Conservation (phyloP, 2,329 filamentous ascomycete genomes). For the Davidsoniella virescens region DNA sequence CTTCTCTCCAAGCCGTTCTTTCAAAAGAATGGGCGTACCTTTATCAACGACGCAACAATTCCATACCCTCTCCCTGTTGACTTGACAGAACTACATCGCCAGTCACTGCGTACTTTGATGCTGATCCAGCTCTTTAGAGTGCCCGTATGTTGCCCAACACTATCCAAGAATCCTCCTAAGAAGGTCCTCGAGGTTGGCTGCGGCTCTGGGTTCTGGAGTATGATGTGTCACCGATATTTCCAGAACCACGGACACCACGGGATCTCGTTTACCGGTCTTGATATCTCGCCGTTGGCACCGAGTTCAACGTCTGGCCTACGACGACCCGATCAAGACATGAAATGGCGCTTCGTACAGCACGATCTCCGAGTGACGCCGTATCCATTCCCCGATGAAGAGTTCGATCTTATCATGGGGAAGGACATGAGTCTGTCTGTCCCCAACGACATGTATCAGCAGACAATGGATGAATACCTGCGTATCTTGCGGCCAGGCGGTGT, state of each 20-base stretch:
- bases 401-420: conserved; percentile 80
- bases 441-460: conserved; percentile 36
- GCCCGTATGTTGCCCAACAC: conserved; percentile 56
- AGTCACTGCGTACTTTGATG: conserved; percentile 69
- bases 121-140: conserved; percentile 67
- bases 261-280: conserved; percentile 67
- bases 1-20: conserved; percentile 39
- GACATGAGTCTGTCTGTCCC: conserved; percentile 56
- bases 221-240: conserved; percentile 72
- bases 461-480: conserved; percentile 59
- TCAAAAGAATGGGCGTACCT: conserved; percentile 64
- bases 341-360: conserved; percentile 79
- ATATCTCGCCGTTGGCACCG: conserved; percentile 56
- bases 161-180: conserved; percentile 50
- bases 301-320: conserved; percentile 21
- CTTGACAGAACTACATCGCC: conserved; percentile 70
- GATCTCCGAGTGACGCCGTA: conserved; percentile 61
- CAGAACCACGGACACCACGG: conserved; percentile 47
- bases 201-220: conserved; percentile 78
- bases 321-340: conserved; percentile 54
- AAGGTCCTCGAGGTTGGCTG: conserved; percentile 77
- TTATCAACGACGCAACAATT: conserved; percentile 55
- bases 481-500: conserved; percentile 62
- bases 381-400: conserved; percentile 64
- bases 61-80: conserved; percentile 81